phyloP scores from a whole-genome alignment of 805 yeast species.

The Barnettozyma pratensis region DNA sequence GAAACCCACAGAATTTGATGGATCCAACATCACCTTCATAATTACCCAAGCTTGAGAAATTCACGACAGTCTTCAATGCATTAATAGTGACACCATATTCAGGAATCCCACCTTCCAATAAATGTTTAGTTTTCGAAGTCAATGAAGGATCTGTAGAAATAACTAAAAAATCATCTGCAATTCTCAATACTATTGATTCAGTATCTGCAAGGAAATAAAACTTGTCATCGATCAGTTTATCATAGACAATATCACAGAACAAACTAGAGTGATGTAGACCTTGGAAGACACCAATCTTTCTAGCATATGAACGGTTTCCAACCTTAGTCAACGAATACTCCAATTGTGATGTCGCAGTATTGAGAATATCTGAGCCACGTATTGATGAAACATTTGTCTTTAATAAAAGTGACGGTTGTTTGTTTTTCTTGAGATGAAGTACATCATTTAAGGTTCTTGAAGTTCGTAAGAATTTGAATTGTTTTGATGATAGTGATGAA shows the following conservation, averaged over 20 bases:
- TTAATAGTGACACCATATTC: slow-evolving; percentile 25
- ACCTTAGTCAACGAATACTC: slow-evolving; percentile 41
- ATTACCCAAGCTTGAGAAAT: slow-evolving; percentile 17
- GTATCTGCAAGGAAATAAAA: slow-evolving; percentile 19
- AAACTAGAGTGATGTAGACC: slow-evolving; percentile 75
- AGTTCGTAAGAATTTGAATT: slow-evolving; percentile 17
- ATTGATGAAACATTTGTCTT: slow-evolving; percentile 23
- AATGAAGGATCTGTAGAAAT: slow-evolving; percentile 40
- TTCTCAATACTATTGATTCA: slow-evolving; percentile 44
- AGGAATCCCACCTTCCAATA: slow-evolving; percentile 33
- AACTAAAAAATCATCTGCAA: slow-evolving; percentile 86
- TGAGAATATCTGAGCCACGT: slow-evolving; percentile 38
- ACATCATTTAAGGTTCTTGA: not conserved
- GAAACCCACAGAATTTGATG: slow-evolving; percentile 39
- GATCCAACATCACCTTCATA: slow-evolving; percentile 2
- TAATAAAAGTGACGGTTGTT: not conserved
- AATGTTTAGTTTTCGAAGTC: slow-evolving; percentile 27
- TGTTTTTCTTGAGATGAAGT: not conserved
- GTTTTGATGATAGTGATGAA: slow-evolving; percentile 27
- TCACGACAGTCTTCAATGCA: slow-evolving; percentile 37
- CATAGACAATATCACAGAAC: slow-evolving; percentile 71
- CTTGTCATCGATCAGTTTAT: slow-evolving; percentile 42
- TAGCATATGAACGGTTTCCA: slow-evolving; percentile 32
- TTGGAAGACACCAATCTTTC: slow-evolving; percentile 75
- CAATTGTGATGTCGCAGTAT: slow-evolving; percentile 47